phyloP scores from a whole-genome alignment of 1,139 yeast species.

The Blastobotrys capitulatus region DNA sequence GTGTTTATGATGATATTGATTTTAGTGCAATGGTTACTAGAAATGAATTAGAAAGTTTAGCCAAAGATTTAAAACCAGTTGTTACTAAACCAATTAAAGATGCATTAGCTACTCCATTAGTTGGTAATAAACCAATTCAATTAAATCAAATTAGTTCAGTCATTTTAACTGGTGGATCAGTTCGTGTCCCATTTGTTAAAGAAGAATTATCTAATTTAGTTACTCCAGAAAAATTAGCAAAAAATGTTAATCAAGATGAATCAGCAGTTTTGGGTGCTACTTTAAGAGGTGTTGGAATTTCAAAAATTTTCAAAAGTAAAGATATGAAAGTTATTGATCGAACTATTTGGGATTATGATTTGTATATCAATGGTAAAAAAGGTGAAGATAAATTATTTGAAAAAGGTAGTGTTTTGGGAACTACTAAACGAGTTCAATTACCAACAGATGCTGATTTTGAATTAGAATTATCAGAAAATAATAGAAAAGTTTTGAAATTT shows the following conservation, averaged over 20 bases:
- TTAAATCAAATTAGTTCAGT: conserved; percentile 54
- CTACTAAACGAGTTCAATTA: conserved; percentile 17
- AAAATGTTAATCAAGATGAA: conserved; percentile 93
- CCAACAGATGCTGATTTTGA: conserved; percentile 30
- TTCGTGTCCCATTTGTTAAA: conserved; percentile 86
- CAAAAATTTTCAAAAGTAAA: conserved; percentile 56
- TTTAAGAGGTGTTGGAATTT: conserved; percentile 64
- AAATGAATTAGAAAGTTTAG: conserved; percentile 66
- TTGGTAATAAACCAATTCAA: conserved; percentile 28
- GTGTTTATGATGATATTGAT: conserved; percentile 58
- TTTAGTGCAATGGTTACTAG: conserved; percentile 62
- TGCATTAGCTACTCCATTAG: conserved; percentile 39
- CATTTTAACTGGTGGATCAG: conserved; percentile 84
- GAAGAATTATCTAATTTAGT: conserved; percentile 44
- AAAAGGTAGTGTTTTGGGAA: conserved; percentile 29
- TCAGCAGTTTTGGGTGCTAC: conserved; percentile 90
- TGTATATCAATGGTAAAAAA: conserved; percentile 16
- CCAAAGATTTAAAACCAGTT: conserved; percentile 41
- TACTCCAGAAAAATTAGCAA: conserved; percentile 56
- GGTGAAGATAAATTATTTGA: conserved; percentile 24
- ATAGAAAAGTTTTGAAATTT: conserved; percentile 40
- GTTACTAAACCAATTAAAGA: conserved; percentile 51
- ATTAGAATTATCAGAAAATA: conserved; percentile 53
- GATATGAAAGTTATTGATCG: conserved; percentile 59
- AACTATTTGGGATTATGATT: conserved; percentile 34